Conservation (phyloP, 345 rosid species). For the Eutrema yunnanense region DNA sequence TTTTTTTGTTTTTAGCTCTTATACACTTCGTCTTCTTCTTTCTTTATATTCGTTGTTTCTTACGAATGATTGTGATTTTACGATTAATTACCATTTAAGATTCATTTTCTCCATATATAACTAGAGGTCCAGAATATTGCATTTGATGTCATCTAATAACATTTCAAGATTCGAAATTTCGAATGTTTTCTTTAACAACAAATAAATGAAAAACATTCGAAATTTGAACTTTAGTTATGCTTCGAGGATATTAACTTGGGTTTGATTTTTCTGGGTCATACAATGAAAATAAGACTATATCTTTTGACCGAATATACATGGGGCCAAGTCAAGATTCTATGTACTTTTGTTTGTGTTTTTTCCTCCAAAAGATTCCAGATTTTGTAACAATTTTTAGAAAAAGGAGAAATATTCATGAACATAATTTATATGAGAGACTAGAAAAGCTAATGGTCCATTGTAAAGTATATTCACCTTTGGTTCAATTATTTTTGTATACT, state of each 20-base stretch:
- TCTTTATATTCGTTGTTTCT: background rate
- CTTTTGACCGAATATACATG: background rate
- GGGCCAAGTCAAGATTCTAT: slow-evolving; percentile 1
- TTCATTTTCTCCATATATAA: background rate
- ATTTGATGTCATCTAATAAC: background rate
- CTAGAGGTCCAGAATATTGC: background rate
- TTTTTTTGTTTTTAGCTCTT: too few species aligned
- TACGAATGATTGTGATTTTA: background rate
- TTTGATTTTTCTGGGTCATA: background rate
- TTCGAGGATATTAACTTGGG: background rate
- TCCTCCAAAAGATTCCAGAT: background rate
- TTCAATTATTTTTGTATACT: background rate
- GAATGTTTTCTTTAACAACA: background rate
- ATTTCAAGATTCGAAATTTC: background rate
- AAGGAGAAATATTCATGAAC: background rate
- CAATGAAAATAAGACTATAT: background rate
- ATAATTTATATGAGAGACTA: background rate
- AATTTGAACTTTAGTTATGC: background rate
- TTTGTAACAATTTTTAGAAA: background rate
- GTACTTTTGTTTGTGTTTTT: background rate
- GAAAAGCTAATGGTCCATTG: background rate
- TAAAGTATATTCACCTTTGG: background rate
- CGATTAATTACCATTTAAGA: background rate
- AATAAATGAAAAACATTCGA: background rate
- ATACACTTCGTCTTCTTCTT: background rate